Evolutionary conservation across 176 grass and related monocot genomes (phyloP).

Genomic region (Oryza glaberrima): DNA sequence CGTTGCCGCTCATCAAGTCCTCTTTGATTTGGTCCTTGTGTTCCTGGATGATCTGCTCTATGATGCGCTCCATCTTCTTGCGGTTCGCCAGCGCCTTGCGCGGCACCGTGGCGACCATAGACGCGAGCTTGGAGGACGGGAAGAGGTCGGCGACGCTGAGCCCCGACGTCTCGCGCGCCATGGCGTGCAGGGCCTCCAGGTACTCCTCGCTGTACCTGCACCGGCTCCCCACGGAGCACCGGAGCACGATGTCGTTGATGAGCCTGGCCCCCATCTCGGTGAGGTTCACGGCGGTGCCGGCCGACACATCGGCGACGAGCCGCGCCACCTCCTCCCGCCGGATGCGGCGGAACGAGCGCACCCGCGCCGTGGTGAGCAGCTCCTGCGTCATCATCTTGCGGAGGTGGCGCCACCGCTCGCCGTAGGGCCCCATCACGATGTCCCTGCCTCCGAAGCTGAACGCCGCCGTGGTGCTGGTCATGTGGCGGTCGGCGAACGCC

Average conservation of each 20-base stretch:
- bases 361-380: slow-evolving; percentile 30
- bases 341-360: background rate
- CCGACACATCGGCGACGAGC: background rate
- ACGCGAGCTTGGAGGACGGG: slow-evolving; percentile 34
- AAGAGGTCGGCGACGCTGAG: background rate
- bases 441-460: too few species aligned
- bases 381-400: background rate
- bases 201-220: slow-evolving; percentile 28
- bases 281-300: background rate
- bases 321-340: slow-evolving; percentile 31
- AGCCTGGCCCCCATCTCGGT: background rate
- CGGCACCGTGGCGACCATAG: background rate
- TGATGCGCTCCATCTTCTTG: background rate
- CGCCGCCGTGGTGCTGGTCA: too few species aligned
- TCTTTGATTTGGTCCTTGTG: background rate
- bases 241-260: slow-evolving; percentile 17
- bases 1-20: too few species aligned
- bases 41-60: background rate
- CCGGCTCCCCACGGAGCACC: slow-evolving; percentile 22
- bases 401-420: too few species aligned
- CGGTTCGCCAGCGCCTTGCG: background rate
- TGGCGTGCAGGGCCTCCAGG: background rate
- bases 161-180: background rate
- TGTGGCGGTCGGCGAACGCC: too few species aligned
- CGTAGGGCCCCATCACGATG: background rate